phyloP scores from a whole-genome alignment of 2,329 filamentous ascomycete species.

The Monosporascus sp. region DNA sequence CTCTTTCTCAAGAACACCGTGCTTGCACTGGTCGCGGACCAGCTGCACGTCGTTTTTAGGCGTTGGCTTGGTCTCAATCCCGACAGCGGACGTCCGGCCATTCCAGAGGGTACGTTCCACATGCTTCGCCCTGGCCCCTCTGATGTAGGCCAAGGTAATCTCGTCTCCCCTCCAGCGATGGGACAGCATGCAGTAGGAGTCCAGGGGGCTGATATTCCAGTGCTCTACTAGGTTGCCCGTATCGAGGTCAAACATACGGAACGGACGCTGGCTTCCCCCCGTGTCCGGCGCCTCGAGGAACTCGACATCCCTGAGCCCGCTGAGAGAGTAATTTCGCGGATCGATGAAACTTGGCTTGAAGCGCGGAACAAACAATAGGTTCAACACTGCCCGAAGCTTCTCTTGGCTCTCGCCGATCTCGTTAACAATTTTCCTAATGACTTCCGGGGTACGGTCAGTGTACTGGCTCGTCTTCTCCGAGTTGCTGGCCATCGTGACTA shows the following conservation, averaged over 20 bases:
- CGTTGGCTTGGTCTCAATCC: no score
- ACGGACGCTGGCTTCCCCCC: conserved; percentile 6
- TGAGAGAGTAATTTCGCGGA: conserved; percentile 3
- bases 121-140: conserved; percentile 13
- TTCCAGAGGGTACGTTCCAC: not conserved
- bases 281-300: conserved; percentile 7
- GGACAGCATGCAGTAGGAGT: conserved; percentile 30
- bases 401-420: conserved; percentile 14
- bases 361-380: conserved; percentile 18
- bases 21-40: no score
- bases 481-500: no score
- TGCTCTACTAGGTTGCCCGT: conserved; percentile 24
- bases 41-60: no score
- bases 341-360: conserved; percentile 19
- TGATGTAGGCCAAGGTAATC: conserved; percentile 23
- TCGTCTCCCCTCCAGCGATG: conserved; percentile 30
- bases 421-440: no score
- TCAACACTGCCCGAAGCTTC: conserved; percentile 18
- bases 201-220: conserved; percentile 15
- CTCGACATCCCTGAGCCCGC: conserved; percentile 15
- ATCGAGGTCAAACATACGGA: conserved; percentile 29
- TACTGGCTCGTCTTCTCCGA: no score
- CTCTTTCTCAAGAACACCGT: no score
- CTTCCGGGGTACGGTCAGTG: no score
- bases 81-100: no score